Base-by-base conservation (phyloP, 805 yeast species). In the Candida michaelii region DNA sequence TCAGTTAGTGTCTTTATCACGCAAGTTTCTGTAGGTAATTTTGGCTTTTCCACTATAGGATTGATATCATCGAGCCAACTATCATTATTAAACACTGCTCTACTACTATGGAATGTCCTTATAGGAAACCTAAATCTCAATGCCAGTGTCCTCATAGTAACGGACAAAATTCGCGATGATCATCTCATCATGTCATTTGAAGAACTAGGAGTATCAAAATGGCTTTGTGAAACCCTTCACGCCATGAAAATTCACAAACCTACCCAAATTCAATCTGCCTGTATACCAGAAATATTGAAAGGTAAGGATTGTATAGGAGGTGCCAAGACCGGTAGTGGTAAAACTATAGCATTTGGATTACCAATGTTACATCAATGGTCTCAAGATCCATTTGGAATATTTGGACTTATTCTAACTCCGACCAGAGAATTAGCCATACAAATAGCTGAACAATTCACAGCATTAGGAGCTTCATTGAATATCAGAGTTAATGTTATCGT, bases 321-420 rank as follows among this genome's bases (percentile, higher is more conserved):
- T 32, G 99, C 99, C 24, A 86, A 86, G 62, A 93, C 99, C 0
- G 99, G 99, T 65, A 84, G 95, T 13, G 99, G 99, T 77, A 93
- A 93, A 60, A 93, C 99, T 1, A 82, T 93, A 16, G 97, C 98
- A 1, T 93, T 93, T 74, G 98, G 91, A 1, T 95, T 89, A n/a
- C 99, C 99, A 2, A 91, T 93, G 88, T 70, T 93, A 43, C 80
- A 95, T 1, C 76, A 84, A 56, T 93, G 98, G 97, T 86, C 97
- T 0, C 85, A 83, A 51, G 98, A 93, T 60, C 99, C 99, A 1
- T 77, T 77, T 62, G 99, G 97, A 1, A 85, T 93, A 29, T 93
- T 74, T 63, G 99, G 97, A 3, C 67, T 93, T 2, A 77, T 93
- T 1, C 63, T 93, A 43, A 93, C 99, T 0, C 99, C 99, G 3